Conservation (phyloP, 805 yeast genomes). For the Metschnikowia gruessii region DNA sequence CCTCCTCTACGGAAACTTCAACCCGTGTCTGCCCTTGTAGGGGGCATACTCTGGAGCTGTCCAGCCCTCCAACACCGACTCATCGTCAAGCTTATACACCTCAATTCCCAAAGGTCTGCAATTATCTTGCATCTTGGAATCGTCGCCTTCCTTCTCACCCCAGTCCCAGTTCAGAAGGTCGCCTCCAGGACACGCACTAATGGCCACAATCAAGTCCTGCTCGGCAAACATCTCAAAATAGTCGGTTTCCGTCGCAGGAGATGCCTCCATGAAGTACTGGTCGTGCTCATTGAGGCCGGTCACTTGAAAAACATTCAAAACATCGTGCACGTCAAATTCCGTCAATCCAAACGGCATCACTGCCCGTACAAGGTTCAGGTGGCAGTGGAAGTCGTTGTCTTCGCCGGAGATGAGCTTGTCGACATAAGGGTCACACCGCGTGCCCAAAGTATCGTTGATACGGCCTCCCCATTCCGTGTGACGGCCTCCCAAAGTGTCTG, state of each 20-base stretch:
- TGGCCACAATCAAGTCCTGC: conserved; percentile 59
- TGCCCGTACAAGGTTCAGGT: conserved; percentile 59
- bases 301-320: conserved; percentile 65
- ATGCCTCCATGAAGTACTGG: conserved; percentile 68
- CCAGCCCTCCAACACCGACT: conserved; percentile 48
- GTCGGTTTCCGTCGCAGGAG: conserved; percentile 58
- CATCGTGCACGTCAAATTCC: conserved; percentile 67
- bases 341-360: conserved; percentile 58
- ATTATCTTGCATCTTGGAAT: conserved; percentile 54
- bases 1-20: conserved; percentile 22
- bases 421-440: conserved; percentile 68
- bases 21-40: conserved; percentile 59
- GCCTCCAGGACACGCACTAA: conserved; percentile 70
- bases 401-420: conserved; percentile 62
- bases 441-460: conserved; percentile 63
- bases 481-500: conserved; percentile 53
- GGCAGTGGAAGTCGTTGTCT: conserved; percentile 66
- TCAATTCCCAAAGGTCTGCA: conserved; percentile 64
- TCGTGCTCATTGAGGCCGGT: conserved; percentile 65
- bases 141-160: conserved; percentile 53
- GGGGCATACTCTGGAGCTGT: conserved; percentile 47
- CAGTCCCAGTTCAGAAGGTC: conserved; percentile 68
- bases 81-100: conserved; percentile 52
- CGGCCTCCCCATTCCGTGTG: conserved; percentile 66
- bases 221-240: conserved; percentile 68